phyloP scores from a whole-genome alignment of 441 rosid genomes.

The Jatropha multifida region DNA sequence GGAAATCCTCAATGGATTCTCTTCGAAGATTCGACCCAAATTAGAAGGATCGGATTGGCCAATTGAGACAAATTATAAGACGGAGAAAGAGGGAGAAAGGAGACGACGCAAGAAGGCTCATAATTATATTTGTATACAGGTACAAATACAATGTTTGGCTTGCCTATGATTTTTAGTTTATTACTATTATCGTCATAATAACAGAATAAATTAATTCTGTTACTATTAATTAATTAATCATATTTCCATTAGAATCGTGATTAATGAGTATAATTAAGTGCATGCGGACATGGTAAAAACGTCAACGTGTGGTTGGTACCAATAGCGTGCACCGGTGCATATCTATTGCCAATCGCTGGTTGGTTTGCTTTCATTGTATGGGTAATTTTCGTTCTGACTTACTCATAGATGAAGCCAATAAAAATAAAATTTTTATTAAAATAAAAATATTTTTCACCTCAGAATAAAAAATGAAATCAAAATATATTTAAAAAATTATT shows the following conservation, averaged over 20 bases:
- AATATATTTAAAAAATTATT: too few relatives aligned
- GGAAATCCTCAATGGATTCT: neutral
- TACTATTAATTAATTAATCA: neutral
- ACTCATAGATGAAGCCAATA: too few relatives aligned
- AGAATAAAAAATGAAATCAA: too few relatives aligned
- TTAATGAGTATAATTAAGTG: conserved; percentile 7
- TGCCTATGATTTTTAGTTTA: neutral
- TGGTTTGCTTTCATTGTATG: neutral
- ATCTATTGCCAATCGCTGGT: neutral
- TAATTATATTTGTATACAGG: too few relatives aligned
- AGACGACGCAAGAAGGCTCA: neutral
- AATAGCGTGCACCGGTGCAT: neutral
- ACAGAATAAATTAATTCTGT: neutral
- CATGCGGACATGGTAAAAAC: neutral
- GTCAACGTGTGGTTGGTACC: neutral
- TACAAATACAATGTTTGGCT: neutral
- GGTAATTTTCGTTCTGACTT: too few relatives aligned
- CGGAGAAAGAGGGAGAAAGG: conserved; percentile 18
- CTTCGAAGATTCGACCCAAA: too few relatives aligned
- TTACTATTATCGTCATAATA: neutral
- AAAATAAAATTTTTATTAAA: too few relatives aligned
- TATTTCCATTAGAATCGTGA: neutral
- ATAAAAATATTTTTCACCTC: too few relatives aligned
- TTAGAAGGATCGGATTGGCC: conserved; percentile 30
- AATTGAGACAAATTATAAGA: conserved; percentile 24